phyloP scores from a whole-genome alignment of 2,329 filamentous ascomycete genomes.

The Ilyonectria destructans region DNA sequence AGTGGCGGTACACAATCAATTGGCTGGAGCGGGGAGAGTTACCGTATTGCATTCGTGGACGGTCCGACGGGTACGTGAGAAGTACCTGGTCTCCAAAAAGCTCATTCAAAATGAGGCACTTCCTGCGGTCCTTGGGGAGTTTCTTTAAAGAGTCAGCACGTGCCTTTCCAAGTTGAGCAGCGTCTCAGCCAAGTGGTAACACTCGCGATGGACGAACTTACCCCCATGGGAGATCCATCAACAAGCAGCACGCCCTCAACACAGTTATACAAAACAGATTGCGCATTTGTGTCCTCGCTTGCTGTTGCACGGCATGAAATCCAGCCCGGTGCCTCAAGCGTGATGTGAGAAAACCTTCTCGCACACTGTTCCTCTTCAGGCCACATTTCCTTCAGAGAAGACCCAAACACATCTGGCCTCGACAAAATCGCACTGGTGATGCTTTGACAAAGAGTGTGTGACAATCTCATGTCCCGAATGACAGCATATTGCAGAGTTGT shows the following conservation, averaged over 20 bases:
- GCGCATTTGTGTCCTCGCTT: constrained; percentile 24
- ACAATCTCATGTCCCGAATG: constrained; percentile 44
- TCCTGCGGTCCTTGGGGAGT: constrained; percentile 67
- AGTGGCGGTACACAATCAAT: background rate
- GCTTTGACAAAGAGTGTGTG: constrained; percentile 29
- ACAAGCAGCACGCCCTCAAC: constrained; percentile 52
- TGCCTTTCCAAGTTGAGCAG: background rate
- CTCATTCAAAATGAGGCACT: constrained; percentile 57
- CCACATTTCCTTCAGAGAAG: constrained; percentile 43
- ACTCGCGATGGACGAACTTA: constrained; percentile 23
- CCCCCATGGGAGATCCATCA: constrained; percentile 52
- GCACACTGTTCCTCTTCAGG: constrained; percentile 37
- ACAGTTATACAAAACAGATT: constrained; percentile 54
- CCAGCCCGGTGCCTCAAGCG: constrained; percentile 23
- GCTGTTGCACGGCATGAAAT: constrained; percentile 37
- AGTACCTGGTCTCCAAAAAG: constrained; percentile 71
- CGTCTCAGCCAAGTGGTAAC: background rate
- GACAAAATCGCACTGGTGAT: constrained; percentile 34
- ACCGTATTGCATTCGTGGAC: constrained; percentile 69
- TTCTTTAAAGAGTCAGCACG: constrained; percentile 49
- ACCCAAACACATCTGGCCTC: constrained; percentile 33
- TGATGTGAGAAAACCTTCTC: constrained; percentile 29
- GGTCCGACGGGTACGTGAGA: constrained; percentile 65
- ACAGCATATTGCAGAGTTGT: constrained; percentile 39
- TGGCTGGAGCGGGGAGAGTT: background rate